phyloP scores from a whole-genome alignment of 2,329 filamentous ascomycete species.

The Fusarium nematophilum region DNA sequence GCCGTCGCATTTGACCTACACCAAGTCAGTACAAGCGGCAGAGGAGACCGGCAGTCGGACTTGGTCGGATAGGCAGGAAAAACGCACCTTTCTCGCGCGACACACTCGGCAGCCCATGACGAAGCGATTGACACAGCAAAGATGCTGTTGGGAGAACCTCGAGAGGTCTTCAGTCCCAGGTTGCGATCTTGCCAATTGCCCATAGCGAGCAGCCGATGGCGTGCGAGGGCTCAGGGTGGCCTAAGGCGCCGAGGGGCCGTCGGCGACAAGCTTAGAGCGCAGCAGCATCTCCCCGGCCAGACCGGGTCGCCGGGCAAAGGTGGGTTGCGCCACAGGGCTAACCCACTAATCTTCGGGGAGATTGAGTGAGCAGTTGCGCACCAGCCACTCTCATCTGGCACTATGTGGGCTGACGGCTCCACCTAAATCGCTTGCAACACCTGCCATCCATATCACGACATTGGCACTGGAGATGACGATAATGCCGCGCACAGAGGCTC shows the following conservation, averaged over 20 bases:
- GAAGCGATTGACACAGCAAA: conserved; percentile 29
- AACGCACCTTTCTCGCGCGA: conserved; percentile 53
- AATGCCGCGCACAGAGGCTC: conserved; percentile 1
- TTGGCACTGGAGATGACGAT: conserved; percentile 38
- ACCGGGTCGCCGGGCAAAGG: conserved; percentile 29
- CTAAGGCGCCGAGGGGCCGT: conserved; percentile 41
- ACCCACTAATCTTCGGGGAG: conserved; percentile 23
- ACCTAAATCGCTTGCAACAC: conserved; percentile 28
- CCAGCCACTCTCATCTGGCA: conserved; percentile 27
- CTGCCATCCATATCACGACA: conserved; percentile 42
- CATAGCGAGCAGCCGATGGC: conserved; percentile 46
- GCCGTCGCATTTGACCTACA: conserved; percentile 56
- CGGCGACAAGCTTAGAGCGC: conserved; percentile 12
- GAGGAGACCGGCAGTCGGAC: conserved; percentile 8
- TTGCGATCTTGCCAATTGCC: conserved; percentile 36
- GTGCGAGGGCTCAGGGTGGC: conserved; percentile 41
- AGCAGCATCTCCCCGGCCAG: conserved; percentile 2
- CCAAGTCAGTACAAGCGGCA: conserved; percentile 13
- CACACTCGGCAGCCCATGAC: conserved; percentile 55
- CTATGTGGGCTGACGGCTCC: conserved; percentile 39
- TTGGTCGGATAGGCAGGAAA: background rate
- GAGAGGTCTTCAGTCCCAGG: conserved; percentile 32
- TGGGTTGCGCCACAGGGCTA: conserved; percentile 30
- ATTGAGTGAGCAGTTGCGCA: conserved; percentile 3
- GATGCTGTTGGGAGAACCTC: conserved; percentile 25